Conservation (phyloP, 345 rosid genomes). For the Sonneratia caseolaris region DNA sequence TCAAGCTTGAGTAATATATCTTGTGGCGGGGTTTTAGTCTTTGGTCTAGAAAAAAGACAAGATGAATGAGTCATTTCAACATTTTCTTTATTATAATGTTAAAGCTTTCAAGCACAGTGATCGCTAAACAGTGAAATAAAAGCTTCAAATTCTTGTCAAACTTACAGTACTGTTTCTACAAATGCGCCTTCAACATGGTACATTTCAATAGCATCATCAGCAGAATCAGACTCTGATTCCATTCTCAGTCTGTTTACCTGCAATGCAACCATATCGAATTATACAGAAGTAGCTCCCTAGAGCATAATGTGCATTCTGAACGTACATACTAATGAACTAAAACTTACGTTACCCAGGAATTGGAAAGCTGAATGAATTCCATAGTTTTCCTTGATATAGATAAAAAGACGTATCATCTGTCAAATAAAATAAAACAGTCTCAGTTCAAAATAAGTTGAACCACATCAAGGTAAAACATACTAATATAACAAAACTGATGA, state of each 20-base stretch:
- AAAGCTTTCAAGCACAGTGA: neutral
- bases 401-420: conserved; percentile 86
- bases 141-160: conserved; percentile 3
- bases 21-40: conserved; percentile 73
- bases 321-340: conserved; percentile 5
- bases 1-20: conserved; percentile 71
- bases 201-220: conserved; percentile 59
- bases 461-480: neutral
- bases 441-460: conserved; percentile 1
- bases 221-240: conserved; percentile 45
- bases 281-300: neutral
- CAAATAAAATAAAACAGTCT: conserved; percentile 14
- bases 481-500: conserved; percentile 5
- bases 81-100: neutral
- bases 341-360: conserved; percentile 74
- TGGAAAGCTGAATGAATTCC: conserved; percentile 72
- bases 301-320: neutral
- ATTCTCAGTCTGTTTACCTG: conserved; percentile 58
- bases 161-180: conserved; percentile 83
- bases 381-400: conserved; percentile 74
- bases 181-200: conserved; percentile 86
- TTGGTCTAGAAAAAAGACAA: conserved; percentile 41
- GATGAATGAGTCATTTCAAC: conserved; percentile 3
- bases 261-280: conserved; percentile 12
- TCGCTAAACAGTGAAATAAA: neutral